Evolutionary conservation across 352 stramenopile species (phyloP).

Genomic region (Phytophthora melonis): DNA sequence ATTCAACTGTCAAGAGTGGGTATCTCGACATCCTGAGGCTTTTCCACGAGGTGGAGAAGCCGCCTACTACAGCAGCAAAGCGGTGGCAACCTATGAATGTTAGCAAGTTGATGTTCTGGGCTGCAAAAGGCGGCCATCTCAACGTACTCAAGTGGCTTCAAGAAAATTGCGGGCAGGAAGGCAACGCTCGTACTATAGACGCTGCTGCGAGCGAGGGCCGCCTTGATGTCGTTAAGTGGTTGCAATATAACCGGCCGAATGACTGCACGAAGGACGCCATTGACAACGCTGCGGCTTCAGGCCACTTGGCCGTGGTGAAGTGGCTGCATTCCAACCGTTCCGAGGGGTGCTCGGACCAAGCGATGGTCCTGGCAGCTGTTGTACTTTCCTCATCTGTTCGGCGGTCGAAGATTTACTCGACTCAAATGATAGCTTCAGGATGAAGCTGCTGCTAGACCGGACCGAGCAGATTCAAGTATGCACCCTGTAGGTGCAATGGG

Average conservation of each 20-base stretch:
- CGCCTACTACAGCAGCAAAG: slow-evolving; percentile 2
- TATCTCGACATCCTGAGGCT: too few species aligned
- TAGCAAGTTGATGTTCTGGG: neutral
- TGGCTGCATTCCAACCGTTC: slow-evolving; percentile 10
- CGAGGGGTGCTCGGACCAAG: neutral
- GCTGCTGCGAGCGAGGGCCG: neutral
- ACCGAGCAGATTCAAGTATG: too few species aligned
- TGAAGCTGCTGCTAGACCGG: too few species aligned
- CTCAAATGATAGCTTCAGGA: too few species aligned
- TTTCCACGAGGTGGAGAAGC: neutral
- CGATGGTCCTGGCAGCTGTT: neutral
- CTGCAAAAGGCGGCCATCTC: slow-evolving; percentile 1
- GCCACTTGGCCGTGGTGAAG: too few species aligned
- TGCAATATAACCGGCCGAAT: too few species aligned
- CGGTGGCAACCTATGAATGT: neutral
- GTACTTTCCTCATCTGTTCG: too few species aligned
- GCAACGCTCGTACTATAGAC: neutral
- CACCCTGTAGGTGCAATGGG: too few species aligned
- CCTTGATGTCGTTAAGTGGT: slow-evolving; percentile 7
- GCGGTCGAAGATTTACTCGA: too few species aligned
- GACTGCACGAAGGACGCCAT: too few species aligned
- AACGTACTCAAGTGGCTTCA: slow-evolving; percentile 8
- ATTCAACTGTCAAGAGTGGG: too few species aligned
- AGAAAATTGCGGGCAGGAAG: neutral
- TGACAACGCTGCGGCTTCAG: too few species aligned